Conservation (phyloP, 2,329 filamentous ascomycete genomes). For the Aspergillus uvarum region DNA sequence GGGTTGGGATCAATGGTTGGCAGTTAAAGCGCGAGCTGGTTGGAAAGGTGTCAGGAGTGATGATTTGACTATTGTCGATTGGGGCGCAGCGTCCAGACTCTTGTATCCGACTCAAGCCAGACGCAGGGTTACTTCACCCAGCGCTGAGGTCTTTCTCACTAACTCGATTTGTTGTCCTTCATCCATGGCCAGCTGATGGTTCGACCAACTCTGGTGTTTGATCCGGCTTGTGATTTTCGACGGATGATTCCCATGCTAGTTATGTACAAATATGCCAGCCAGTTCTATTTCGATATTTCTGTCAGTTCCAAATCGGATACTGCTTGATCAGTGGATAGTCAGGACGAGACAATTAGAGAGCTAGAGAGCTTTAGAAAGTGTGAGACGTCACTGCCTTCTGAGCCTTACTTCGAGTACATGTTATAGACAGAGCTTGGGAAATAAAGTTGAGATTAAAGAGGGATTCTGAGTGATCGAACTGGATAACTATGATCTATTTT, state of each 20-base stretch:
- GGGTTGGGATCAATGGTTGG: neutral
- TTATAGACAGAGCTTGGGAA: neutral
- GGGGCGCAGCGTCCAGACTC: too few relatives aligned
- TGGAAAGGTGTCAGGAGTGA: neutral
- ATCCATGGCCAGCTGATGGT: neutral
- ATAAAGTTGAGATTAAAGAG: neutral
- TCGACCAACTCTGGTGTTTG: neutral
- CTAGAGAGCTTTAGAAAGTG: neutral
- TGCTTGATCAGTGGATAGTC: neutral
- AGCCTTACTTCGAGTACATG: too few relatives aligned
- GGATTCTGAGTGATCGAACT: neutral
- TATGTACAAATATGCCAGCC: conserved; percentile 23
- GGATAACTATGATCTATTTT: neutral
- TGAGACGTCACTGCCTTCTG: neutral
- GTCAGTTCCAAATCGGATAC: neutral
- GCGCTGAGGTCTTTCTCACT: neutral
- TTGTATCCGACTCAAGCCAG: too few relatives aligned
- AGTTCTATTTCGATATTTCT: neutral
- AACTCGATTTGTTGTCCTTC: conserved; percentile 3
- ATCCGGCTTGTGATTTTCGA: conserved; percentile 15
- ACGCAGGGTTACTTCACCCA: neutral
- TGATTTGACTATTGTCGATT: too few relatives aligned
- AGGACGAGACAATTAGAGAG: too few relatives aligned
- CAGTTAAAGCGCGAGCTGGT: neutral
- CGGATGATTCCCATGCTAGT: conserved; percentile 22